Conservation (phyloP, 2,329 filamentous ascomycete genomes). For the Fusarium heterosporum region DNA sequence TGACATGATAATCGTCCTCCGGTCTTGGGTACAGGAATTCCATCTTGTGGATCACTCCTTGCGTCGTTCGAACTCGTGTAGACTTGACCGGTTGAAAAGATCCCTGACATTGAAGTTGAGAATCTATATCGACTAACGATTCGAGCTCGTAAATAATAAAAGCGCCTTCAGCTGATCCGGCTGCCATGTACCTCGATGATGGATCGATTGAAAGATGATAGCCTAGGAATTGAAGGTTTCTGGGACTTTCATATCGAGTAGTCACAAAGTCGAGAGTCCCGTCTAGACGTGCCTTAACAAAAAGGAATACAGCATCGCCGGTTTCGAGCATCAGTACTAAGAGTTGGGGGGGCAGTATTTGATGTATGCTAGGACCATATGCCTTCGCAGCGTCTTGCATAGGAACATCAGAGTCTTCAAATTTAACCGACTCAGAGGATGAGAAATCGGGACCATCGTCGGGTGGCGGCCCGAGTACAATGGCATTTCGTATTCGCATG, state of each 20-base stretch:
- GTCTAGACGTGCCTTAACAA: constrained; percentile 62
- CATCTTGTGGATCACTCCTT: constrained; percentile 85
- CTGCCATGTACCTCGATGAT: constrained; percentile 74
- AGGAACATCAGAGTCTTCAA: constrained; percentile 55
- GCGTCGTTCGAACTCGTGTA: constrained; percentile 60
- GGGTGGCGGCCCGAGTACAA: constrained; percentile 72
- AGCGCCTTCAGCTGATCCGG: constrained; percentile 76
- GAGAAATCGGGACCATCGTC: constrained; percentile 45
- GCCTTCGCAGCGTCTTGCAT: constrained; percentile 49
- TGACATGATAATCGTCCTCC: constrained; percentile 75
- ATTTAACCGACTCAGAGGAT: constrained; percentile 49
- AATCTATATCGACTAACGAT: constrained; percentile 62
- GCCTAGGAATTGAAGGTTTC: constrained; percentile 67
- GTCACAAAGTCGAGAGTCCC: constrained; percentile 70
- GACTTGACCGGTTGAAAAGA: constrained; percentile 69
- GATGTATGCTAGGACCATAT: constrained; percentile 11
- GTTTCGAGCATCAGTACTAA: constrained; percentile 81
- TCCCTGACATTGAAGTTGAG: constrained; percentile 59
- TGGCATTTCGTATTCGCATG: constrained; percentile 80
- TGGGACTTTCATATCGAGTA: constrained; percentile 69
- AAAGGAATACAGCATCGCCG: constrained; percentile 81
- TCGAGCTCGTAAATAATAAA: constrained; percentile 80
- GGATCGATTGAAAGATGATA: constrained; percentile 82
- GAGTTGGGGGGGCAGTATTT: constrained; percentile 77
- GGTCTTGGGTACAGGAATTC: constrained; percentile 82